Evolutionary conservation across 2,329 filamentous ascomycete genomes (phyloP).

Genomic region (Chaetomium strumarium): DNA sequence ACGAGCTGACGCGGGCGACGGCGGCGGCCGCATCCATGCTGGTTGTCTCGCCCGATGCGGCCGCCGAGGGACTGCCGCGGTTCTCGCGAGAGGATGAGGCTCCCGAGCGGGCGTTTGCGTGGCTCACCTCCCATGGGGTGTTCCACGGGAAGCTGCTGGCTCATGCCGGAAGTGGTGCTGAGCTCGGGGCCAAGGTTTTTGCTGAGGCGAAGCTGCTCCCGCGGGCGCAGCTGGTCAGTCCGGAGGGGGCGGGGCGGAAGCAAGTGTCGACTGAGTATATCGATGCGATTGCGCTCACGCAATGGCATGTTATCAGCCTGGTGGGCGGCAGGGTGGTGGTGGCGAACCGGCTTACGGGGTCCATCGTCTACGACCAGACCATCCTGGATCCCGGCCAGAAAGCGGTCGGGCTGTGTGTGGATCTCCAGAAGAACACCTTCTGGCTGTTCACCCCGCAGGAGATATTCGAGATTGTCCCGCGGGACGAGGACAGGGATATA

Average conservation of each 20-base stretch:
- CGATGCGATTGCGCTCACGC: slow-evolving; percentile 75
- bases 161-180: slow-evolving; percentile 51
- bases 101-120: slow-evolving; percentile 74
- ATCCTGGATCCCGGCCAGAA: slow-evolving; percentile 75
- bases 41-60: slow-evolving; percentile 67
- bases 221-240: slow-evolving; percentile 64
- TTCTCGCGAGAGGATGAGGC: slow-evolving; percentile 48
- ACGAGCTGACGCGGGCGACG: slow-evolving; percentile 62
- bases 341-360: slow-evolving; percentile 79
- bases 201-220: slow-evolving; percentile 72
- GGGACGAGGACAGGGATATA: slow-evolving; percentile 84
- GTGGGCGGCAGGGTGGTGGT: slow-evolving; percentile 79
- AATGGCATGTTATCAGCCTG: slow-evolving; percentile 86
- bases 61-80: slow-evolving; percentile 40
- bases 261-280: slow-evolving; percentile 65
- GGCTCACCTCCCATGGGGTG: slow-evolving; percentile 82
- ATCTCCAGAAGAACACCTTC: slow-evolving; percentile 92
- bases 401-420: slow-evolving; percentile 77
- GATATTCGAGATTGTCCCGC: slow-evolving; percentile 89
- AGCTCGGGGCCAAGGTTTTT: slow-evolving; percentile 70
- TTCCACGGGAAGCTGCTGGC: slow-evolving; percentile 76
- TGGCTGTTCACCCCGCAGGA: slow-evolving; percentile 91
- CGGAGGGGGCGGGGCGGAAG: slow-evolving; percentile 59
- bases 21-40: slow-evolving; percentile 58
- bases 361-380: slow-evolving; percentile 79